Base-by-base conservation (phyloP, 148 eudicot species). In the Cornus suecica region DNA sequence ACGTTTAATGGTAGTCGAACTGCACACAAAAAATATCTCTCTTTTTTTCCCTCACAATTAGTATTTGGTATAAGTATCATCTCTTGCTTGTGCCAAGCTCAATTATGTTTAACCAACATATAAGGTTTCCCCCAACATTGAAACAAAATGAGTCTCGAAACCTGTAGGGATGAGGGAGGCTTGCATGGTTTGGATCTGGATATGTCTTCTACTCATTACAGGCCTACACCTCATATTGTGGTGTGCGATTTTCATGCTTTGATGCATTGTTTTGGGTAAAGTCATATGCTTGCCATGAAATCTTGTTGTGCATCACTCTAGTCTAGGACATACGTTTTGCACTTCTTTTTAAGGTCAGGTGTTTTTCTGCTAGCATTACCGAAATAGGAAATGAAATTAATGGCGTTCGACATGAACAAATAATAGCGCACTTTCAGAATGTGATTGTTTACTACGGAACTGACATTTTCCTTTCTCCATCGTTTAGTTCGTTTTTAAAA, bases 401-500 rank as follows among this genome's bases (percentile, higher is more conserved):
- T 52, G 5, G 22, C 22, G 58, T 52, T 52, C 22, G 14, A 52
- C 58, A 2, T 2, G 58, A 37, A 37, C 22, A 14, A 52, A 52
- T 14, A 45, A 22, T 22, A 54, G 65, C 64, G 29, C 34, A 54
- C 8, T 42, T 10, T 10, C 1, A 15, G 29, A 37, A 63, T 37
- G 15, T 28, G 22, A 24, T 30, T n/a, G 27, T 64, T 24, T 29
- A 51, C 16, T 23, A 16, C 30, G 31, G 8, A 22, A 75, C 51
- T 74, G 10, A 75, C 48, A 52, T 58, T 2, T 52, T 0, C 31
- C 24, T 54, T 68, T 42, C 60, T 67, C 25, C 70, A 8, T 75
- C 75, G 68, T 72, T 62, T 72, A 94, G 99, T 80, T 95, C 99
- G 4, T 95, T 95, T 80, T 78, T 95, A 74, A 92, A 91, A 77